phyloP scores from a whole-genome alignment of 169 alveolate species.

The Sarcocystis neurona region DNA sequence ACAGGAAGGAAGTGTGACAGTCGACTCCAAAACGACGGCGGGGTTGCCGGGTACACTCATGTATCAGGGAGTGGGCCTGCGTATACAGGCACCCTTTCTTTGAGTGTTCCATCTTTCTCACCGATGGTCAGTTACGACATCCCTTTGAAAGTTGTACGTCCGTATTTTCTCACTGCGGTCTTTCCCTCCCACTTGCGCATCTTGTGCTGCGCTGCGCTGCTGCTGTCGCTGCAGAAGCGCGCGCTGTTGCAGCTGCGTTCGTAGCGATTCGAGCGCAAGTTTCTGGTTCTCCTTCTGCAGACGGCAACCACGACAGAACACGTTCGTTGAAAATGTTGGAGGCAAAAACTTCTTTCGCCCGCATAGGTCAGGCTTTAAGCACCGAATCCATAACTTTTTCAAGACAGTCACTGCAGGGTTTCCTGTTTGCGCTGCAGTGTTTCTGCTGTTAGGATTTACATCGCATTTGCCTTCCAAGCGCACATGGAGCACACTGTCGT shows the following conservation, averaged over 20 bases:
- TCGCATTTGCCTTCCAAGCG: no score
- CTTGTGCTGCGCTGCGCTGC: slow-evolving; percentile 29
- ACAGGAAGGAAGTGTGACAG: no score
- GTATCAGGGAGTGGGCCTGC: neutral
- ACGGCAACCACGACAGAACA: neutral
- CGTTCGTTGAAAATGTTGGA: neutral
- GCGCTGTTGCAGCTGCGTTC: slow-evolving; percentile 26
- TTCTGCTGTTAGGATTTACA: no score
- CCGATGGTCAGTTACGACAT: slow-evolving; percentile 90
- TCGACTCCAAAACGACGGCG: no score
- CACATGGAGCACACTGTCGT: no score
- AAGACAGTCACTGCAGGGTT: no score
- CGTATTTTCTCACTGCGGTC: slow-evolving; percentile 88
- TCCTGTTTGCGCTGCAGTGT: no score
- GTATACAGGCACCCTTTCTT: neutral
- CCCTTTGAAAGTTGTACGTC: slow-evolving; percentile 88
- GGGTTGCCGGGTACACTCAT: no score
- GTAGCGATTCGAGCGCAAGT: slow-evolving; percentile 26
- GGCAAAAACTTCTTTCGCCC: no score
- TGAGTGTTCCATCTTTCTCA: neutral
- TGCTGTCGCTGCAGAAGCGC: neutral
- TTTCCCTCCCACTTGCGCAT: slow-evolving; percentile 79
- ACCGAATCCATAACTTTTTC: no score
- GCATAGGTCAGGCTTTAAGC: no score
- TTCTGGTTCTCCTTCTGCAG: slow-evolving; percentile 29